phyloP scores from a whole-genome alignment of 441 rosid genomes.

The Daphne laureola region DNA sequence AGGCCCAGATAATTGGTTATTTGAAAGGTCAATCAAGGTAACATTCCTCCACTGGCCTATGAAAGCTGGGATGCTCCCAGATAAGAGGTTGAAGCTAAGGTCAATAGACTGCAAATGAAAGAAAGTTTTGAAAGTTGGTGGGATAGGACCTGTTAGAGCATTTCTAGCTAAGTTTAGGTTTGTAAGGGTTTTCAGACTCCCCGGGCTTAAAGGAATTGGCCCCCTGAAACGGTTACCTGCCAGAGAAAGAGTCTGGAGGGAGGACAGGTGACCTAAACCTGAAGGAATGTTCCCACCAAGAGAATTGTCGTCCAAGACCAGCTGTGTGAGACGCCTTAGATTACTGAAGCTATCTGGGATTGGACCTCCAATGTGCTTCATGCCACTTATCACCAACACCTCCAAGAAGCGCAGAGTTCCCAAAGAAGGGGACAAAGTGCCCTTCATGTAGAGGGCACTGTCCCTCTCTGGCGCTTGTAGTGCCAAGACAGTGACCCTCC shows the following conservation, averaged over 20 bases:
- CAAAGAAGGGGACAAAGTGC: constrained; percentile 58
- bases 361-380: constrained; percentile 60
- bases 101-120: constrained; percentile 50
- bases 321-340: constrained; percentile 33
- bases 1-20: constrained; percentile 48
- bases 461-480: constrained; percentile 39
- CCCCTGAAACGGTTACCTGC: constrained; percentile 59
- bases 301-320: constrained; percentile 63
- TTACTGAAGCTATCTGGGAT: constrained; percentile 51
- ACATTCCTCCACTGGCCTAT: constrained; percentile 38
- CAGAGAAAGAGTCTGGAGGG: constrained; percentile 42
- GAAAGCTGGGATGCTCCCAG: constrained; percentile 57
- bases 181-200: constrained; percentile 36
- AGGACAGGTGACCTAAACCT: constrained; percentile 37
- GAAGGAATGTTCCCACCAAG: constrained; percentile 59
- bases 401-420: constrained; percentile 47
- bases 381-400: constrained; percentile 45
- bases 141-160: constrained; percentile 57
- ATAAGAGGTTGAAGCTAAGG: constrained; percentile 56
- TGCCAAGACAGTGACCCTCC: constrained; percentile 50
- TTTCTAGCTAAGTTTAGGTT: constrained; percentile 43
- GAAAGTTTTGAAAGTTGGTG: constrained; percentile 37
- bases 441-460: constrained; percentile 50
- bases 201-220: constrained; percentile 50
- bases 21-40: constrained; percentile 48